Percentiles rank a stretch among this genome's conserved stretches.
phyloP scores from a whole-genome alignment of 768 basidiomycete species.

The Hericium rajendrae region DNA sequence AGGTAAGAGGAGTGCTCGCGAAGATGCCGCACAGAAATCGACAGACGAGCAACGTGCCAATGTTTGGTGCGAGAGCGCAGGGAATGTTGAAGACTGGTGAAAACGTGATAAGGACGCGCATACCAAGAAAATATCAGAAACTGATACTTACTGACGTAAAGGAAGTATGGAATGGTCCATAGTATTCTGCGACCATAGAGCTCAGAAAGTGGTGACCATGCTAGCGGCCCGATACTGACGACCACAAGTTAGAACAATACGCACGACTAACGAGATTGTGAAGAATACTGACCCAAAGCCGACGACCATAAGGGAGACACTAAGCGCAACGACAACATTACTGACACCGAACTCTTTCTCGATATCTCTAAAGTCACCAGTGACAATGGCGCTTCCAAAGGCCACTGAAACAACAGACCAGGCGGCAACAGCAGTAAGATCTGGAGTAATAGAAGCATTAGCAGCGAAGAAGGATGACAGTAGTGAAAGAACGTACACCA shows the following conservation, averaged over 20 bases:
- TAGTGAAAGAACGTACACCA: constrained; percentile 22
- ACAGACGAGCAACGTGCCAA: constrained; percentile 30
- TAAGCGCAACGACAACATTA: constrained; percentile 25
- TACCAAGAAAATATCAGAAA: background rate
- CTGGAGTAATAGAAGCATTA: constrained; percentile 6
- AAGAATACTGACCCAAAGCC: constrained; percentile 26
- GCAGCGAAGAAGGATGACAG: background rate
- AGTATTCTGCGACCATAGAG: constrained; percentile 28
- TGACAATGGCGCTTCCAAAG: constrained; percentile 27
- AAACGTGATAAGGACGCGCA: background rate
- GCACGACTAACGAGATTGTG: constrained; percentile 15
- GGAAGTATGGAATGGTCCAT: constrained; percentile 28
- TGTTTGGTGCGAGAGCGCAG: constrained; percentile 29
- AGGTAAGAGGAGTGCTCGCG: constrained; percentile 28
- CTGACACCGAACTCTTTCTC: constrained; percentile 23
- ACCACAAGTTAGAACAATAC: constrained; percentile 5
- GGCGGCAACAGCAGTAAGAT: constrained; percentile 23
- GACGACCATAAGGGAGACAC: constrained; percentile 27
- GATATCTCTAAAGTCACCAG: constrained; percentile 27
- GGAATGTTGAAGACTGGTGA: constrained; percentile 28
- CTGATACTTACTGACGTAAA: constrained; percentile 26
- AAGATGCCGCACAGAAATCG: constrained; percentile 33
- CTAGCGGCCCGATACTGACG: constrained; percentile 14
- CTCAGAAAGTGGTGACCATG: constrained; percentile 26
- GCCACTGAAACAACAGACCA: constrained; percentile 27